phyloP scores from a whole-genome alignment of 257 asterid genomes.

The Cruciata laevipes region DNA sequence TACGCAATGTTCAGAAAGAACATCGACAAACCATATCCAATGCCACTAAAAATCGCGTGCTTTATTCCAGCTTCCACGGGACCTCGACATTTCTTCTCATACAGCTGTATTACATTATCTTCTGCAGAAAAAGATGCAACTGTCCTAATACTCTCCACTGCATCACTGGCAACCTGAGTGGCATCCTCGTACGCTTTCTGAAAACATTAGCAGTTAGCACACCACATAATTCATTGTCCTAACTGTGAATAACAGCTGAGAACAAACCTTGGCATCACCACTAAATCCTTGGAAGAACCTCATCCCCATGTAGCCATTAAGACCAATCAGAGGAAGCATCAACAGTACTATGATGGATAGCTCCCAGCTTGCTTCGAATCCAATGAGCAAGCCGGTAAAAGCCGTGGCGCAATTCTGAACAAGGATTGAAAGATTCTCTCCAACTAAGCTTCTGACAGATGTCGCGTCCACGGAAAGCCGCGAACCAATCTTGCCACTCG shows the following conservation, averaged over 20 bases:
- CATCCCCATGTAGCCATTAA: conserved; percentile 57
- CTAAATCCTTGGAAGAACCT: conserved; percentile 40
- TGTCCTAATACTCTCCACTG: conserved; percentile 57
- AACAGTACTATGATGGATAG: conserved; percentile 31
- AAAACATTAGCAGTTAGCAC: not conserved
- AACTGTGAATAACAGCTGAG: not conserved
- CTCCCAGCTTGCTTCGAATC: conserved; percentile 51
- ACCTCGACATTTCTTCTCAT: conserved; percentile 38
- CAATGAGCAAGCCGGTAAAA: conserved; percentile 39
- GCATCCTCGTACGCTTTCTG: conserved; percentile 64
- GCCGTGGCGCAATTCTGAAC: conserved; percentile 54
- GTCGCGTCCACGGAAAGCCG: conserved; percentile 56
- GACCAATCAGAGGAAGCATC: conserved; percentile 55
- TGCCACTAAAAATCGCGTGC: conserved; percentile 52
- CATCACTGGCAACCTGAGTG: conserved; percentile 55
- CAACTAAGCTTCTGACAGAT: conserved; percentile 42
- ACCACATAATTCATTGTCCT: not conserved
- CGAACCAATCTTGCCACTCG: conserved; percentile 55
- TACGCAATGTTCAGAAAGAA: conserved; percentile 43
- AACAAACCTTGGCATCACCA: conserved; percentile 54
- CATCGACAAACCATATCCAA: conserved; percentile 44
- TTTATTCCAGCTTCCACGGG: conserved; percentile 36
- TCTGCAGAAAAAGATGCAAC: conserved; percentile 72
- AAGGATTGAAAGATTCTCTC: conserved; percentile 48
- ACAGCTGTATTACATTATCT: conserved; percentile 43